phyloP scores from a whole-genome alignment of 805 yeast species.

The Saccharomycopsis fermentans region DNA sequence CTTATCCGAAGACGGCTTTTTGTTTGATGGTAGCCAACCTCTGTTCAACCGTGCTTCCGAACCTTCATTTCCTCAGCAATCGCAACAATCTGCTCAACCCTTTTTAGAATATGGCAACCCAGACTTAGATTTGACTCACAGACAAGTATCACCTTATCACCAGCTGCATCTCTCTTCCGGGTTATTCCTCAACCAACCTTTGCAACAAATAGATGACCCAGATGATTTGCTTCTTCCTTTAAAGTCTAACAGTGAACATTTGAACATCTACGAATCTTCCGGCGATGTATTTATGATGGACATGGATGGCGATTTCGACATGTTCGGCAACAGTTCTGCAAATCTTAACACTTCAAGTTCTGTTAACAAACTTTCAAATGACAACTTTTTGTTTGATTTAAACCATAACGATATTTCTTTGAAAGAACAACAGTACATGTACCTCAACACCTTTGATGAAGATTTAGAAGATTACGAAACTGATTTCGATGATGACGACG shows the following conservation, averaged over 20 bases:
- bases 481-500: slow-evolving; percentile 27
- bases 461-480: slow-evolving; percentile 16
- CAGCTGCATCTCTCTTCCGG: not conserved
- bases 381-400: not conserved
- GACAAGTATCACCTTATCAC: not conserved
- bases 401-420: not conserved
- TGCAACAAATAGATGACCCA: not conserved
- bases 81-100: slow-evolving; percentile 24
- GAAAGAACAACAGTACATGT: not conserved
- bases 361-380: not conserved
- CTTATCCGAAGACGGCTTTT: slow-evolving; percentile 5
- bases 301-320: not conserved
- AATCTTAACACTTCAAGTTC: not conserved
- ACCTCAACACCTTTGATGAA: slow-evolving; percentile 9
- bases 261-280: not conserved
- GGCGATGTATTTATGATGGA: not conserved
- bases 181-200: not conserved
- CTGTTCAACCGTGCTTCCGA: not conserved
- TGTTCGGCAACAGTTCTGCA: not conserved
- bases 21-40: slow-evolving; percentile 19
- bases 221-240: not conserved
- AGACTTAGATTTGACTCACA: slow-evolving; percentile 20
- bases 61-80: not conserved
- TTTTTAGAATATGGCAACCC: slow-evolving; percentile 34
- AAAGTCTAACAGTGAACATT: not conserved